Evolutionary conservation across 2,329 filamentous ascomycete genomes (phyloP), one percentile per base, ranked within the genome.

Genomic region (Arthrocladium fulminans): DNA sequence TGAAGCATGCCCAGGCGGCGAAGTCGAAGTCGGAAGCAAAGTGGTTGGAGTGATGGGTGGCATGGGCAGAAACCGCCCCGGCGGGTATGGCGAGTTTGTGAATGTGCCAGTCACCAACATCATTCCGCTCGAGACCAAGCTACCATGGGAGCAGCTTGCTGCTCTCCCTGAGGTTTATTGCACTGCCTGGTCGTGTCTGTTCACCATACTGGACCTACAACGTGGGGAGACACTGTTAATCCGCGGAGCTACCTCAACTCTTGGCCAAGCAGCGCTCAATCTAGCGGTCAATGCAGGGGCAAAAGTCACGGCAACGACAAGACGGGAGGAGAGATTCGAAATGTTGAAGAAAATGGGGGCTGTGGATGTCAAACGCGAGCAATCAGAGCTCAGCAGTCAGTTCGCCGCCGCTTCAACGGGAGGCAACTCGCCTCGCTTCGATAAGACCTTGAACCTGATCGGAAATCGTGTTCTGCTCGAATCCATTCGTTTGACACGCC

Each of bases 21-120:
- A 66, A 34, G 57, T 70, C 22, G 40, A 51, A 1, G 23, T 58
- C 9, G 68, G 67, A 13, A 59, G 49, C 17, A 58, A 59, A 19
- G 68, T 71, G 4, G 61, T 61, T 6, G 63, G 58, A 13, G 51
- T 70, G 10, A 72, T 72, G 70, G 69, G 70, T 9, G 69, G 69
- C 1, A 54, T 72, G 41, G 70, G 70, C 1, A 57, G 68, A 3
- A 69, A 49, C 15, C 57, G 59, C 9, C 60, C 60, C 2, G 69
- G 69, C 2, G 58, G 63, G 2, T 73, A 72, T 54, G 68, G 60
- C 15, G 61, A 71, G 49, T 71, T 61, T 50, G 63, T 64, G 4
- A 54, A 57, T 25, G 64, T 62, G 3, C 59, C 59, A 8, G 58
- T 61, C 9, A 54, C 53, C 1, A 71, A 70, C 49, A 62, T 69